Evolutionary conservation across 306 rosid species (phyloP), one percentile per base, ranked within the genome.

Genomic region (Cyclanthera cordifolia): DNA sequence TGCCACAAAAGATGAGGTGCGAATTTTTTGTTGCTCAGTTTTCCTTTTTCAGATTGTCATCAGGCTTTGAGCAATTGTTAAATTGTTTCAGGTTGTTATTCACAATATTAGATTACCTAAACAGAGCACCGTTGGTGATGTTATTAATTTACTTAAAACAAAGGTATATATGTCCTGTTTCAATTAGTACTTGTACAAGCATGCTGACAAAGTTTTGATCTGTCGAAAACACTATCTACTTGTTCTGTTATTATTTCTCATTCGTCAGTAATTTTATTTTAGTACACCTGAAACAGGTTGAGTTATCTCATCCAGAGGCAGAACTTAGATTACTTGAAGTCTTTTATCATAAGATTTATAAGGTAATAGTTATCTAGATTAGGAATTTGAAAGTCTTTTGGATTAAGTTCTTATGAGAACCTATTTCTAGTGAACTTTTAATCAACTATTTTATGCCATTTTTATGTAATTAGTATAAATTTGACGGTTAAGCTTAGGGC

Each of bases 321-420:
- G 96, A 89, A 79, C 84, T 92, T 67, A 83, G 98, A 78, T 77
- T 92, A 75, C 85, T 92, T 19, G 98, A 92, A 77, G 96, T 89
- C 79, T 92, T 92, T 74, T 87, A 87, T 79, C 98, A 92, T 85
- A 92, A 87, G 81, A 92, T 92, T 53, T 92, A 92, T 71, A 92
- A 92, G 96, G 98, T 92, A 54, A 15, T 69, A 43, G 15, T 14
- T 24, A n/a, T 19, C 52, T 43, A 23, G 13, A 64, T 20, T 37
- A 12, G 34, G 52, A 23, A 41, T 64, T 64, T 64, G 14, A 13
- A 17, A 41, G 52, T 37, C 51, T 21, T 19, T 41, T 7, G 12
- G 17, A 63, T 37, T 17, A 2, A 39, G 30, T 61, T 20, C 24
- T 39, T 39, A 61, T 39, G 50, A 39, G 30, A 37, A 27, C 15